A percentile compares a stretch with the other conserved stretches of the same genome.
Conservation (phyloP, 1,284 basidiomycete species). For the Ustilago bromivora region DNA sequence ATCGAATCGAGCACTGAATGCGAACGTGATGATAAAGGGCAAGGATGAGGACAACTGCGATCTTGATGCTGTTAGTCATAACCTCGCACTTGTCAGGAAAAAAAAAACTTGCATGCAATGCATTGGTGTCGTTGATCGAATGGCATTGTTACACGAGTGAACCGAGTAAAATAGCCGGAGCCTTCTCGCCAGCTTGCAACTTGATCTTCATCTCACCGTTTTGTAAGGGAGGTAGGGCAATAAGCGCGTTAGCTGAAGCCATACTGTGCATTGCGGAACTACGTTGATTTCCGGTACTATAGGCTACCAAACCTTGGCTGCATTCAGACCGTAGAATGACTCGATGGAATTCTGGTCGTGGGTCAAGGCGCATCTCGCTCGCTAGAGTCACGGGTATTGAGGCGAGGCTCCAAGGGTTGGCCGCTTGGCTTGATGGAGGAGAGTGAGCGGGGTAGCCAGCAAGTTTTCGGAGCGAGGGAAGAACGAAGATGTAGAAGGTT, state of each 20-base stretch:
- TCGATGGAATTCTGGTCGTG: conserved; percentile 84
- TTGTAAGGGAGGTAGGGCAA: conserved; percentile 49
- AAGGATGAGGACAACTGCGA: not conserved
- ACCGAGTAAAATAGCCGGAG: conserved; percentile 49
- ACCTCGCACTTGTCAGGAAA: too few species aligned
- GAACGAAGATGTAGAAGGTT: conserved; percentile 84
- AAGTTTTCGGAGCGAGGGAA: conserved; percentile 81
- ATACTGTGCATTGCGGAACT: conserved; percentile 66
- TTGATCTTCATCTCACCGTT: not conserved
- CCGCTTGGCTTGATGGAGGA: not conserved
- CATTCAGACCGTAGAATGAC: conserved; percentile 75
- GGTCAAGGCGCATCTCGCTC: conserved; percentile 77
- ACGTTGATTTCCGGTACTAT: conserved; percentile 70
- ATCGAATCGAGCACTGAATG: too few species aligned
- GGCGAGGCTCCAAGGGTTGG: conserved; percentile 75
- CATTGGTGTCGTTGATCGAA: not conserved
- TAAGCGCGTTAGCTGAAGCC: conserved; percentile 61
- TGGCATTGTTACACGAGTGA: conserved; percentile 17
- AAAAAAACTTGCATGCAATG: too few species aligned
- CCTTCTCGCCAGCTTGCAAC: conserved; percentile 17
- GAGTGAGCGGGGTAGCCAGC: conserved; percentile 47
- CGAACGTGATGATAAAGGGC: not conserved
- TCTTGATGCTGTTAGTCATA: too few species aligned
- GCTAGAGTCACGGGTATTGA: conserved; percentile 77
- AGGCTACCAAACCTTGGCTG: conserved; percentile 74